These are phyloP conservation scores for Choiromyces venosus DNA, from an alignment of 495 filamentous ascomycete species.

Conservation along the genomic window DNA sequence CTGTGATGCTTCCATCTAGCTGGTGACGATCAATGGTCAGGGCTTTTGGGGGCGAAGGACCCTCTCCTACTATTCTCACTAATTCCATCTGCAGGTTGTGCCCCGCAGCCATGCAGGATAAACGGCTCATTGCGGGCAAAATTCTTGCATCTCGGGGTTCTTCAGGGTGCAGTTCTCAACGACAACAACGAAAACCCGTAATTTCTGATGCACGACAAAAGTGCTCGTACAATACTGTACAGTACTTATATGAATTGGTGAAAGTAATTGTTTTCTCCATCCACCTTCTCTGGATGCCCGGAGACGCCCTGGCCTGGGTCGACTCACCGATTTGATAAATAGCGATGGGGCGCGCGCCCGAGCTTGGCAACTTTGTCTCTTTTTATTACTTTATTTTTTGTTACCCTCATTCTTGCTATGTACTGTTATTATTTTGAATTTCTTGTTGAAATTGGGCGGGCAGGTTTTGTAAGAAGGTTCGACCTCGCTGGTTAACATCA, in stretches of 20 bases:
- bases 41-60: neutral
- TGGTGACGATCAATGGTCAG: neutral
- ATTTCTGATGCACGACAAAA: too few relatives aligned
- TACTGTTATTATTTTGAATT: neutral
- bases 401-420: neutral
- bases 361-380: neutral
- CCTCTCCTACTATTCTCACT: neutral
- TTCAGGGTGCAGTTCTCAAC: neutral
- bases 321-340: neutral
- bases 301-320: neutral
- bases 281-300: neutral
- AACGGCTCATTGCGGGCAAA: neutral
- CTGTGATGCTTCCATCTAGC: neutral
- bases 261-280: neutral
- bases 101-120: neutral
- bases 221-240: too few relatives aligned
- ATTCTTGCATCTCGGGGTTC: neutral
- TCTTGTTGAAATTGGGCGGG: neutral
- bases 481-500: neutral
- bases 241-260: neutral
- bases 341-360: neutral
- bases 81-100: neutral
- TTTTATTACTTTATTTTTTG: neutral
- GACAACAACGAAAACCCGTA: neutral
- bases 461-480: neutral